A percentile compares a stretch with the other conserved stretches of the same genome.
phyloP scores from a whole-genome alignment of 805 yeast genomes.

The Kuraishia borneana region DNA sequence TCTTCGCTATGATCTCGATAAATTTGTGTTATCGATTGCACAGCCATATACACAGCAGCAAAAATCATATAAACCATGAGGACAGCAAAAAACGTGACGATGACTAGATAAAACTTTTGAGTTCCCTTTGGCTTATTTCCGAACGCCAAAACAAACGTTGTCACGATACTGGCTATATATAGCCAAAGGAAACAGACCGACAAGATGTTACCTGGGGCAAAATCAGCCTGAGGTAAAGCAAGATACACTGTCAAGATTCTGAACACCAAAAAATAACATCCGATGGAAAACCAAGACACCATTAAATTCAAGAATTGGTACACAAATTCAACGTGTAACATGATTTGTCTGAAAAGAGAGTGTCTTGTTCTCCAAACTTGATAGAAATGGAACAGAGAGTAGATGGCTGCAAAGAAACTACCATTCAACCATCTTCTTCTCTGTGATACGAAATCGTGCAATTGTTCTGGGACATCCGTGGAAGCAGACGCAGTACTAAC shows the following conservation, averaged over 20 bases:
- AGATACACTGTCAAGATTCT: conserved; percentile 75
- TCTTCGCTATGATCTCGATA: conserved; percentile 21
- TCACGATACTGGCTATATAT: conserved; percentile 67
- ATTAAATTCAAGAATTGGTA: conserved; percentile 67
- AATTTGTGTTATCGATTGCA: conserved; percentile 39
- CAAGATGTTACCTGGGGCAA: conserved; percentile 65
- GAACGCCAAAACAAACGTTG: conserved; percentile 81
- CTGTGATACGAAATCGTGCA: conserved; percentile 82
- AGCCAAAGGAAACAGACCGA: conserved; percentile 79
- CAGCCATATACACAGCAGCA: conserved; percentile 76
- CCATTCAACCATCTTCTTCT: conserved; percentile 97
- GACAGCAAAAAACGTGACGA: conserved; percentile 73
- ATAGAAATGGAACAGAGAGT: conserved; percentile 69
- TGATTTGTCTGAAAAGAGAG: conserved; percentile 50
- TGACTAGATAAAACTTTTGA: conserved; percentile 58
- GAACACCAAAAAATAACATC: conserved; percentile 84
- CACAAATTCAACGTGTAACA: conserved; percentile 65
- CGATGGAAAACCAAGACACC: conserved; percentile 88
- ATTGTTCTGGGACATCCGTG: conserved; percentile 88
- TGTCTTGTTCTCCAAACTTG: conserved; percentile 76
- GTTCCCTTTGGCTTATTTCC: conserved; percentile 96
- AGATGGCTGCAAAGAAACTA: conserved; percentile 88
- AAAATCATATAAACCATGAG: conserved; percentile 84
- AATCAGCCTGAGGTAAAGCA: conserved; percentile 48
- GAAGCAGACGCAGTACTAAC: conserved; percentile 85